Percentiles rank a stretch among this genome's conserved stretches.
phyloP scores from a whole-genome alignment of 192 early-diverging fungal species.

The Allomyces javanicus region DNA sequence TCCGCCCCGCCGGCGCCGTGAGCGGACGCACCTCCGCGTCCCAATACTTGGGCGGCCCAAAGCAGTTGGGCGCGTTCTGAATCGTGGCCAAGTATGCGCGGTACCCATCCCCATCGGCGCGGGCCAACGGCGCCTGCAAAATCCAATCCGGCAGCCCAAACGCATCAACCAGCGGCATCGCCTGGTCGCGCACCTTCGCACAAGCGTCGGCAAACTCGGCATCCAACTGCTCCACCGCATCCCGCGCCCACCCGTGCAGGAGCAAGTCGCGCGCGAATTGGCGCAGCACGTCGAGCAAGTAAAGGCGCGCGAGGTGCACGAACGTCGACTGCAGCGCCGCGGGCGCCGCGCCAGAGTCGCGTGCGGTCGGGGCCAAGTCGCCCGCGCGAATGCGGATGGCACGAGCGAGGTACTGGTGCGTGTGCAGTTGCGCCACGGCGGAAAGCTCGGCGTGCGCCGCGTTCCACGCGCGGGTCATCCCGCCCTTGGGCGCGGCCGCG shows the following conservation, averaged over 20 bases:
- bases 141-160: slow-evolving; percentile 34
- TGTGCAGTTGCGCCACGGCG: slow-evolving; percentile 13
- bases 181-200: slow-evolving; percentile 23
- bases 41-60: slow-evolving; percentile 15
- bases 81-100: slow-evolving; percentile 10
- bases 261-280: slow-evolving; percentile 19
- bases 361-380: slow-evolving; percentile 3
- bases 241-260: slow-evolving; percentile 21
- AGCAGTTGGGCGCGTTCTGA: slow-evolving; percentile 13
- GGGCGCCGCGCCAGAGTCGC: neutral
- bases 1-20: slow-evolving; percentile 6
- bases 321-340: slow-evolving; percentile 11
- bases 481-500: neutral
- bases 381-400: slow-evolving; percentile 7
- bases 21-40: slow-evolving; percentile 18
- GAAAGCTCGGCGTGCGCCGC: neutral
- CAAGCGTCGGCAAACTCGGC: slow-evolving; percentile 17
- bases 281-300: slow-evolving; percentile 22
- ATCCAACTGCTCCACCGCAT: slow-evolving; percentile 20
- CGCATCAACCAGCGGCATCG: slow-evolving; percentile 28
- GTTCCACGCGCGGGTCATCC: neutral
- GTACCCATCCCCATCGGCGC: slow-evolving; percentile 37
- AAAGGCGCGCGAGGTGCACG: slow-evolving; percentile 17
- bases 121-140: slow-evolving; percentile 34
- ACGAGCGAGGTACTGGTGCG: slow-evolving; percentile 5